Evolutionary conservation across 1,139 yeast genomes (phyloP), one percentile per base, ranked within the genome.

Genomic region (Pichia sp.): DNA sequence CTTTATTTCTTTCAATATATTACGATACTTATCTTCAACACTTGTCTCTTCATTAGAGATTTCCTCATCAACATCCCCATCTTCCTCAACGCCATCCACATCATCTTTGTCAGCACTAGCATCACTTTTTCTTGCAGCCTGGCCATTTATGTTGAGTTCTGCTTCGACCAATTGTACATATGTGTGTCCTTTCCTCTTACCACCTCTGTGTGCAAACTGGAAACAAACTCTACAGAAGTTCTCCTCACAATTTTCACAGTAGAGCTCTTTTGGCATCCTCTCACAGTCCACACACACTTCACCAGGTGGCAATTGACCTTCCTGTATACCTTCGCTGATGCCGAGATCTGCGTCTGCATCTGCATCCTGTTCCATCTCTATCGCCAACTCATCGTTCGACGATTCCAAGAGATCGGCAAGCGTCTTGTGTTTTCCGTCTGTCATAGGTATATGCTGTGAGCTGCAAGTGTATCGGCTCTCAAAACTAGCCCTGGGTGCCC

Each of bases 201-300:
- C 89, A 22, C 83, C 79, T 43, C 80, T 66, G 53, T 81, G 89
- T 17, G 79, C 64, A 62, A 78, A 71, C 32, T 68, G 76, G 53
- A 72, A 79, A 54, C 89, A 81, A 2, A 79, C 83, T 26, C 70
- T 67, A 56, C 89, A 81, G 50, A 78, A 81, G 21, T 67, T 66
- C 51, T 81, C 89, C 28, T 71, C 72, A 58, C 89, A 81, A 39
- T 67, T 67, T 28, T 61, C 54, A 57, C 89, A 81, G 25, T 63
- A 58, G 10, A 77, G 59, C 49, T 78, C 84, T 5, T 73, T 64
- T 21, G 82, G 79, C 75, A 78, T 83, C 54, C 81, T 84, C 26
- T 73, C 73, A 56, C 89, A 81, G 50, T 80, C 88, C 12, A 75
- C 66, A 58, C 89, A 80, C 5, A 25, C 8, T 5, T 44, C 43